Evolutionary conservation across 2,329 filamentous ascomycete species (phyloP).

Genomic region (Remersonia thermophila): DNA sequence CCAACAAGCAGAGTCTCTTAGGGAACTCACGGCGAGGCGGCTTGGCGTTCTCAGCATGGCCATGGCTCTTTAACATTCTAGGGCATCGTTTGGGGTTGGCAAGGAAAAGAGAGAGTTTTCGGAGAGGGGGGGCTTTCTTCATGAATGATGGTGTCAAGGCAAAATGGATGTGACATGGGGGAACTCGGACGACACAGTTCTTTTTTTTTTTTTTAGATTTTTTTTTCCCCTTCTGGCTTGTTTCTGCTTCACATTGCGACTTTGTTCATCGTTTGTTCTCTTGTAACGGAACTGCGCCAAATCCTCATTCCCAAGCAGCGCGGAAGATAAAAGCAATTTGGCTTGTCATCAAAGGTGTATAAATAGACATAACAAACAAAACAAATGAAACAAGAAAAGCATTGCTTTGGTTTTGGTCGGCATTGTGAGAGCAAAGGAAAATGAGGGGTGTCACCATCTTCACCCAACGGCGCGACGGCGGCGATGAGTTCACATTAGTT

Average conservation of each 20-base stretch:
- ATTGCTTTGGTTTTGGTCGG: slow-evolving; percentile 3
- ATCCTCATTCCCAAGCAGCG: neutral
- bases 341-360: slow-evolving; percentile 10
- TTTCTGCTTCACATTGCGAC: neutral
- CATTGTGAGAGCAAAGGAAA: too few relatives aligned
- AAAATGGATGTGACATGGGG: slow-evolving; percentile 2
- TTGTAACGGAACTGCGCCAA: slow-evolving; percentile 2
- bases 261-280: too few relatives aligned
- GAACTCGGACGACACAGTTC: neutral
- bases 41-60: too few relatives aligned
- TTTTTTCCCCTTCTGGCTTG: neutral
- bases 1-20: too few relatives aligned
- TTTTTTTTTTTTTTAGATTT: too few relatives aligned
- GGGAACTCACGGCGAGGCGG: too few relatives aligned
- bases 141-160: slow-evolving; percentile 9
- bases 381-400: slow-evolving; percentile 6
- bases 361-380: slow-evolving; percentile 11
- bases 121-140: slow-evolving; percentile 4
- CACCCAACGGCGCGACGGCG: too few relatives aligned
- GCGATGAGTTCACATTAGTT: too few relatives aligned
- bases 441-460: too few relatives aligned
- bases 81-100: slow-evolving; percentile 3
- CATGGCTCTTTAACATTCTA: too few relatives aligned
- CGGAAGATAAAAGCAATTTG: slow-evolving; percentile 14
- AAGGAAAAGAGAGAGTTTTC: neutral